Evolutionary conservation across 2,329 filamentous ascomycete species (phyloP).

Genomic region (Arthrobotrys musiformis): DNA sequence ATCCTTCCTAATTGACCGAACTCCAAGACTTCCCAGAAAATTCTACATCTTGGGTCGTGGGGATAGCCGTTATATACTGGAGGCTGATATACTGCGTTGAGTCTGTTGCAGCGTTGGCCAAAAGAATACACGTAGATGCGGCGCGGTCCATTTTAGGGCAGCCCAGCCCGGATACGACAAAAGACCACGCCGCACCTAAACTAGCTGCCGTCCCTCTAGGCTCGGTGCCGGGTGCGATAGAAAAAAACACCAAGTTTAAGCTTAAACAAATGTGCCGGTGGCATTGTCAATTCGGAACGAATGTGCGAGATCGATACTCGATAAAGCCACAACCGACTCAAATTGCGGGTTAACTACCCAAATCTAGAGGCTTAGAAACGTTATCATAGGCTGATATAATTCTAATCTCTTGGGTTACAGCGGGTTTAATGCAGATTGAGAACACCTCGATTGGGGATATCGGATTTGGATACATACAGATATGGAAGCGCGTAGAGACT

Average conservation of each 20-base stretch:
- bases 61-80: constrained; percentile 4
- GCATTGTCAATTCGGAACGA: neutral
- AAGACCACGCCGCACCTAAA: neutral
- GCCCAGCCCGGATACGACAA: neutral
- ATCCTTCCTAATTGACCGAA: neutral
- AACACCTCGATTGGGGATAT: constrained; percentile 1
- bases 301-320: neutral
- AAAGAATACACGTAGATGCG: neutral
- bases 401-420: neutral
- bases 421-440: neutral
- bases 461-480: neutral
- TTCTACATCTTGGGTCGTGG: neutral
- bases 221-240: neutral
- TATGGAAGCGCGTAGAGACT: neutral
- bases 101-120: neutral
- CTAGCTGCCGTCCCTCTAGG: constrained; percentile 1
- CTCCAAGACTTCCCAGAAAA: constrained; percentile 8
- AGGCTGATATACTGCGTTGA: neutral
- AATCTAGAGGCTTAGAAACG: neutral
- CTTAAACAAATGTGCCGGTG: neutral
- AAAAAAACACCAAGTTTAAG: constrained; percentile 10
- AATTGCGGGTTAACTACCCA: neutral
- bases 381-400: neutral
- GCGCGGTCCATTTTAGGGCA: constrained; percentile 1
- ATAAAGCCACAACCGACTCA: constrained; percentile 2